phyloP scores from a whole-genome alignment of 495 filamentous ascomycete genomes.

The Aspergillus ellipticus region DNA sequence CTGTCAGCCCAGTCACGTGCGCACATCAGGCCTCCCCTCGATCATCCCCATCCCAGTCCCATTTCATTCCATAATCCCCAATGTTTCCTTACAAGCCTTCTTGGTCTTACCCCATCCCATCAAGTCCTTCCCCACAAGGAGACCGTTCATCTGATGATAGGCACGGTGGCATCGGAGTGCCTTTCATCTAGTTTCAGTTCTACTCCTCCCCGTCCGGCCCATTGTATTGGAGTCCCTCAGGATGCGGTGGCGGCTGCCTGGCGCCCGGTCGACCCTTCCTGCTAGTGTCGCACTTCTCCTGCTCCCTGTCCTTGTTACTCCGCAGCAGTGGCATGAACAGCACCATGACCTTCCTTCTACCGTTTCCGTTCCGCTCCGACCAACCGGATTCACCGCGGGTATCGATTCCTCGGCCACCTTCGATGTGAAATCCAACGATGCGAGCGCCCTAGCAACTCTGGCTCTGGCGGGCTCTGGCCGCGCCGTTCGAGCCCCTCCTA shows the following conservation, averaged over 20 bases:
- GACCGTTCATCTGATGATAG: not conserved
- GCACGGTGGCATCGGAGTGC: not conserved
- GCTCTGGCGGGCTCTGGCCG: constrained; percentile 74
- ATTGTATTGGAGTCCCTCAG: constrained; percentile 34
- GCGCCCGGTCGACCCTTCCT: constrained; percentile 44
- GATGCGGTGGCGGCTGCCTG: constrained; percentile 51
- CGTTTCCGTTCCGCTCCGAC: constrained; percentile 31
- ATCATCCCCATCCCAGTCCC: no score
- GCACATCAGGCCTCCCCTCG: no score
- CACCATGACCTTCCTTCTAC: constrained; percentile 28
- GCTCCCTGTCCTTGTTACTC: constrained; percentile 43
- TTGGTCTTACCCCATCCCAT: no score
- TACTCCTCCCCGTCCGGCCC: not conserved
- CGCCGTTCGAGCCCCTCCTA: constrained; percentile 82
- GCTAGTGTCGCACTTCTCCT: constrained; percentile 47
- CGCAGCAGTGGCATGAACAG: constrained; percentile 45
- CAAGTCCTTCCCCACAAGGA: no score
- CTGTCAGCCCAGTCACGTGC: no score
- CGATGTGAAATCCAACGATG: constrained; percentile 62
- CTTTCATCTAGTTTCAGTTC: not conserved
- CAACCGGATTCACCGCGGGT: constrained; percentile 16
- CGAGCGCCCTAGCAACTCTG: constrained; percentile 89
- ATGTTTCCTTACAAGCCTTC: no score
- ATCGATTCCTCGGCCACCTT: constrained; percentile 15
- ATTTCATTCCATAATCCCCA: no score